Evolutionary conservation across 352 stramenopile genomes (phyloP), one percentile per base, ranked within the genome.

Genomic region (Globisporangium camurandrum): DNA sequence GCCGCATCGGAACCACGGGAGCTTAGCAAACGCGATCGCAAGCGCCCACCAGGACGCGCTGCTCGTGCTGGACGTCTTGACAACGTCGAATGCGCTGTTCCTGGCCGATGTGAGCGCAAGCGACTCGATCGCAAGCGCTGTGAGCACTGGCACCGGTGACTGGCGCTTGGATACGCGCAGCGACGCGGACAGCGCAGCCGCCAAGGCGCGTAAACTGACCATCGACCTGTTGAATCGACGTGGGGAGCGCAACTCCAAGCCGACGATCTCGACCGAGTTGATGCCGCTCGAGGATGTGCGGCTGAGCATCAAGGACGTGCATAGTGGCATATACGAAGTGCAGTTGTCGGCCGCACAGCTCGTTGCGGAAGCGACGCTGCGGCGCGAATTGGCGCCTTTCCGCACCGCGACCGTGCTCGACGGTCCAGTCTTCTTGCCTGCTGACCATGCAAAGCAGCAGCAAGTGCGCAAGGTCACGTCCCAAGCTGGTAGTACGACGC

Each of bases 251-350:
- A 52, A 61, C 5, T 61, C 59, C 0, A 40, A 64, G 10, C 71
- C 74, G 1, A 54, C 37, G 5, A 30, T 80, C 17, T 60, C 61
- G 16, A 30, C 81, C 4, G 70, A 75, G 22, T 46, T 86, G 11
- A 28, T 69, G 2, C 63, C 74, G 6, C 57, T 84, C 6, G 61
- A 75, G 9, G 72, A 89, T 30, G 51, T 77, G 14, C 64, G 65
- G 12, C 42, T 89, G 8, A 67, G 54, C 46, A 57, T 72, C 12
- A 54, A 56, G 7, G 72, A 80, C 40, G 36, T 49, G 1, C 37
- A 60, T 6, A 63, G 66, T 1, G 61, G 45, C 11, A 27, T 45
- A 2, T 64, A 71, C 39, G 70, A 89, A 1, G 24, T 89, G 3
- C 69, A 64, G 30, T 56, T 89, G 2, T 59, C 66, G 6, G 71